Percentiles rank a stretch among this genome's conserved stretches.
Evolutionary conservation across 2,329 filamentous ascomycete species (phyloP).

Genomic region (Fusarium secorum): DNA sequence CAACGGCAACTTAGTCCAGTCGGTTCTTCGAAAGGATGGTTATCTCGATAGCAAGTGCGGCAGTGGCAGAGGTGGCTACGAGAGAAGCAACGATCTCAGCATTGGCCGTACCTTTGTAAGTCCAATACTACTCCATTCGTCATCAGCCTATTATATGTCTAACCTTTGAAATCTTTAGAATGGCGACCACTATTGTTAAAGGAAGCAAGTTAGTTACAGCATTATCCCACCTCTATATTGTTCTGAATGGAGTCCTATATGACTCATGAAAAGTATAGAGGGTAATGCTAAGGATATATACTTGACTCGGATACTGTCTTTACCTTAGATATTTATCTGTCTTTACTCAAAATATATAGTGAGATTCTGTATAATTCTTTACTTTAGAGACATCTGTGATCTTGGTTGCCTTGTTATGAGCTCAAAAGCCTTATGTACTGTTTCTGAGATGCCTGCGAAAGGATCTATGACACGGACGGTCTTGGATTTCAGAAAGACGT

Average conservation of each 20-base stretch:
- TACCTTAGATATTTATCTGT: background rate
- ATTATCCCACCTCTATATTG: accelerated
- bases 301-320: background rate
- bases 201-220: background rate
- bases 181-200: background rate
- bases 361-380: accelerated
- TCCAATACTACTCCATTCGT: accelerated
- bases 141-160: accelerated
- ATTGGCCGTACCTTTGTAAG: background rate
- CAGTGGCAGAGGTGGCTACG: background rate
- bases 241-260: background rate
- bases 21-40: background rate
- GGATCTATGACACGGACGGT: too few species aligned
- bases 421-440: too few species aligned
- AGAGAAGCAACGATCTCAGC: background rate
- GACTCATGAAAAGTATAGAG: too few species aligned
- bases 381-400: accelerated
- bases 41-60: background rate
- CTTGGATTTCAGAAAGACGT: too few species aligned
- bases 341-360: accelerated
- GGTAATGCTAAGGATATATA: background rate
- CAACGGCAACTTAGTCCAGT: background rate
- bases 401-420: too few species aligned
- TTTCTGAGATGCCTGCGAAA: too few species aligned
- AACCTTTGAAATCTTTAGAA: background rate